Evolutionary conservation across 2,329 filamentous ascomycete genomes (phyloP), one percentile per base, ranked within the genome.

Genomic region (Pseudocercospora fijiensis): DNA sequence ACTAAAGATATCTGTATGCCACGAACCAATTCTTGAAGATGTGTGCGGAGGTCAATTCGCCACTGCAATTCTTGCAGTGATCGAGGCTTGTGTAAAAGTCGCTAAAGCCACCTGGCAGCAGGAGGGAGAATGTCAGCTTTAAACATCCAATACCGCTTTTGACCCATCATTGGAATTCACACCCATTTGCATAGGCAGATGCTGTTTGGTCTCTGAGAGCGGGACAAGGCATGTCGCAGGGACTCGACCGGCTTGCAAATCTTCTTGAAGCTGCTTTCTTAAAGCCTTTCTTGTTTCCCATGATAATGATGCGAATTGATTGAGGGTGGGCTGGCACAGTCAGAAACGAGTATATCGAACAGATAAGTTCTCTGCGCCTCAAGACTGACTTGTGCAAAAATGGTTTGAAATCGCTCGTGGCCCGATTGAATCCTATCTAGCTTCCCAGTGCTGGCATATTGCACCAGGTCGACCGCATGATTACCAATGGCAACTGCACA

Each of bases 51-150:
- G 70, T 69, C 55, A 83, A 78, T 63, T 84, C 76, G 59, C 80
- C 78, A 55, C 83, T 65, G 37, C 64, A 68, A 52, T 86, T 86
- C 55, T 80, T 77, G 27, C 82, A 78, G 65, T 86, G 84, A 51
- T 85, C 80, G 8, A 79, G 75, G 0, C 81, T 84, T 61, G 82
- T 84, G 1, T 81, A 84, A 73, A 85, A 86, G 72, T 87, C 86
- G 51, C 79, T 83, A 69, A 86, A 88, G 37, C 84, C 85, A 26
- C 53, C 53, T 56, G 13, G 4, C 10, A 18, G 20, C 18, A 33
- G 11, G 11, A 30, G 26, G 16, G 7, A 53, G 9, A 20, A 2
- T 16, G 26, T 53, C 51, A 4, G 79, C 78, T 18, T 86, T 81
- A 2, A 77, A 72, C 24, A 4, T 28, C 5, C 13, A 16, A 30